phyloP scores from a whole-genome alignment of 2,329 filamentous ascomycete species.

The Hymenoscyphus fraxineus region DNA sequence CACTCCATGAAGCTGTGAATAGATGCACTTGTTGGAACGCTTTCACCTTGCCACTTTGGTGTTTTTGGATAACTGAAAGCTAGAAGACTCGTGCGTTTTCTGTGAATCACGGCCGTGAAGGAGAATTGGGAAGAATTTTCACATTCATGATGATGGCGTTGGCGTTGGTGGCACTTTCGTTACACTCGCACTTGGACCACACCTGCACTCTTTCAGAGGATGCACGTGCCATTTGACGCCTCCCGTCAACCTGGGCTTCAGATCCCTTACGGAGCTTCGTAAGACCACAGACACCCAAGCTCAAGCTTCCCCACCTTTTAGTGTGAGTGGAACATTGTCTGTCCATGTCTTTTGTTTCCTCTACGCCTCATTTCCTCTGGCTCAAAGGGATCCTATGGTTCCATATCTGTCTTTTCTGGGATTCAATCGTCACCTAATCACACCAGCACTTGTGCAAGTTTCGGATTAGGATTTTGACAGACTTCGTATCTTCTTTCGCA shows the following conservation, averaged over 20 bases:
- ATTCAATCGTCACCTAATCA: too few species aligned
- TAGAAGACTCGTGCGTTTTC: background rate
- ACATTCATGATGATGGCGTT: background rate
- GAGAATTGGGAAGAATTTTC: background rate
- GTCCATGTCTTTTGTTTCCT: too few species aligned
- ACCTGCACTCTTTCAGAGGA: background rate
- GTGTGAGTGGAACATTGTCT: too few species aligned
- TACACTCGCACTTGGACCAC: too few species aligned
- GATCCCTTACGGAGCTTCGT: too few species aligned
- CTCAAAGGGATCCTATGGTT: too few species aligned
- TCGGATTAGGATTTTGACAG: background rate
- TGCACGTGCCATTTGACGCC: background rate
- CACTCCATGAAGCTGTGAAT: background rate
- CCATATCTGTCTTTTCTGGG: too few species aligned
- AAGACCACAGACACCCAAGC: background rate
- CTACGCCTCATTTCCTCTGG: too few species aligned
- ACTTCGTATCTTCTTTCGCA: background rate
- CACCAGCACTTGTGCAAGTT: too few species aligned
- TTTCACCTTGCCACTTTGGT: background rate
- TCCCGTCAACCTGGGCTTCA: background rate
- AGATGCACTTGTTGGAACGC: background rate
- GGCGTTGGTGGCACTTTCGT: background rate
- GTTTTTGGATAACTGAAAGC: background rate
- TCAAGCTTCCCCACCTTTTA: constrained; percentile 2
- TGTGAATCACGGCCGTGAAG: background rate